Percentiles rank a stretch among this genome's conserved stretches.
Evolutionary conservation across 2,329 filamentous ascomycete genomes (phyloP).

Genomic region (Onygena corvina): DNA sequence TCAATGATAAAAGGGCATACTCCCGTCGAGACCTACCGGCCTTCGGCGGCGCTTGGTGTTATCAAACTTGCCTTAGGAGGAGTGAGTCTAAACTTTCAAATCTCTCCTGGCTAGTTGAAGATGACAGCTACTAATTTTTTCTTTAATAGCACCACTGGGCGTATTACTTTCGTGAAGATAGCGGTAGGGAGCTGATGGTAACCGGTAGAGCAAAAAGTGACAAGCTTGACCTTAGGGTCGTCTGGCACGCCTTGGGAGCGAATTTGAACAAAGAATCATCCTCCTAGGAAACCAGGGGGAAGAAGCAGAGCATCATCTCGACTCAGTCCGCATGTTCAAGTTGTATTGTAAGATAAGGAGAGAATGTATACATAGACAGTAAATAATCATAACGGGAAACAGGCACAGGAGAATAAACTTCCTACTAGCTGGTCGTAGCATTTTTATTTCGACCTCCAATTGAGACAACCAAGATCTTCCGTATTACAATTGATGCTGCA

Average conservation of each 20-base stretch:
- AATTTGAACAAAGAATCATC: background rate
- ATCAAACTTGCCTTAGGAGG: constrained; percentile 46
- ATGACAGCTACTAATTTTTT: background rate
- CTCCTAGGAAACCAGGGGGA: too few relatives aligned
- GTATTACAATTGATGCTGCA: too few relatives aligned
- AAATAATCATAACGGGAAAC: too few relatives aligned
- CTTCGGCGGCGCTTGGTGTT: constrained; percentile 37
- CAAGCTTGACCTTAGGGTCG: background rate
- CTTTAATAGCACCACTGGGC: constrained; percentile 4
- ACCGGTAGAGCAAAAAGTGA: background rate
- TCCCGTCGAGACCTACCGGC: constrained; percentile 32
- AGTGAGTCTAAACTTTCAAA: constrained; percentile 27
- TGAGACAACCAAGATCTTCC: too few relatives aligned
- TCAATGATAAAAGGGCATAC: constrained; percentile 33
- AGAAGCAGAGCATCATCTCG: too few relatives aligned
- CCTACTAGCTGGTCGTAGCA: too few relatives aligned
- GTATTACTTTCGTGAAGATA: constrained; percentile 6
- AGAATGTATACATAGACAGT: too few relatives aligned
- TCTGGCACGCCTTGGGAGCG: background rate
- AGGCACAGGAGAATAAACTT: too few relatives aligned
- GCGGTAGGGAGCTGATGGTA: constrained; percentile 8
- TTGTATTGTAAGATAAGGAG: too few relatives aligned
- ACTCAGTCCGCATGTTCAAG: too few relatives aligned
- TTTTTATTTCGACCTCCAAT: too few relatives aligned
- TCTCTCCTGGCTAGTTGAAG: background rate